These are phyloP conservation scores for Epichloe amarillans DNA, from an alignment of 2,329 filamentous ascomycete genomes.

Conservation along the genomic window DNA sequence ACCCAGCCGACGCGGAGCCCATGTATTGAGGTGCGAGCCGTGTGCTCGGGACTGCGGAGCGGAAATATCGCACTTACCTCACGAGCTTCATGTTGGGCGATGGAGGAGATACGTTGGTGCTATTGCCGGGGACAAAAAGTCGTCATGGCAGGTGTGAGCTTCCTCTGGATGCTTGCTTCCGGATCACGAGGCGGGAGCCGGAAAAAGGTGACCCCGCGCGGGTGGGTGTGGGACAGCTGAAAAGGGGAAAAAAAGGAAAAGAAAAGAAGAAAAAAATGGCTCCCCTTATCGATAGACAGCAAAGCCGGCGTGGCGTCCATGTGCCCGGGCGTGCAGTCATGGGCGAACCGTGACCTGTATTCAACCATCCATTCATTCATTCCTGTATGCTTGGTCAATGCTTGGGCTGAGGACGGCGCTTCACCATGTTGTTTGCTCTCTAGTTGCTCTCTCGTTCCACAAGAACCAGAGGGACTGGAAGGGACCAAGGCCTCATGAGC, in stretches of 20 bases:
- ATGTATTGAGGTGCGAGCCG: not conserved
- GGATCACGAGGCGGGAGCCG: not conserved
- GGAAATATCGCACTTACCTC: conserved; percentile 47
- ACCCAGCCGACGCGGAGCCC: not conserved
- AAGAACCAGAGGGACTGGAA: not conserved
- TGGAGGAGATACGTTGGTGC: not conserved
- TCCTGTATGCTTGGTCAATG: not conserved
- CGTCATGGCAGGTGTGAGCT: not conserved
- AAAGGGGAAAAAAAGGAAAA: not conserved
- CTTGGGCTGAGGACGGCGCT: not conserved
- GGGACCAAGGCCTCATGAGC: not conserved
- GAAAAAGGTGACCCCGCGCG: not conserved
- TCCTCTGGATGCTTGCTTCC: too few species aligned
- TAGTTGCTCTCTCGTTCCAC: not conserved
- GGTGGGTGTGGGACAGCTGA: not conserved
- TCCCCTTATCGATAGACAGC: conserved; percentile 2
- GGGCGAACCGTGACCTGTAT: not conserved
- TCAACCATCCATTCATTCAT: not conserved
- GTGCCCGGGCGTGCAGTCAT: not conserved
- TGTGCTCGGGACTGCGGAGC: not conserved
- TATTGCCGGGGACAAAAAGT: not conserved
- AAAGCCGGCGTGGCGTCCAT: not conserved
- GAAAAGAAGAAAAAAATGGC: not conserved
- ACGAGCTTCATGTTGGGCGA: conserved; percentile 81
- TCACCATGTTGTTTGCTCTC: not conserved